Evolutionary conservation across 2,329 filamentous ascomycete genomes (phyloP), one percentile per base, ranked within the genome.

Genomic region (Penicillium sp.): DNA sequence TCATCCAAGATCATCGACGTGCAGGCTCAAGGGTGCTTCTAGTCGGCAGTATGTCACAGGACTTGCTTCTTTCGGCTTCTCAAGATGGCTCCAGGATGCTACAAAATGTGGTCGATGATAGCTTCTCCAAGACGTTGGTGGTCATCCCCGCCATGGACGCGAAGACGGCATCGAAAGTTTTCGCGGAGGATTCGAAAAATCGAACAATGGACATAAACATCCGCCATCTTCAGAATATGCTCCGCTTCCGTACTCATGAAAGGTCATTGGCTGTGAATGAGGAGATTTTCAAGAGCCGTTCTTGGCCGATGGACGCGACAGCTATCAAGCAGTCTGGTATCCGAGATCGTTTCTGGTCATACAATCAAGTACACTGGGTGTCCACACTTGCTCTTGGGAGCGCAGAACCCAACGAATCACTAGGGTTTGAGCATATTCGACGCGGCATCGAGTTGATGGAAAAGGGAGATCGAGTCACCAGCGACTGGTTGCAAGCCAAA

Each of bases 21-120:
- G 76, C 81, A 35, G 90, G 90, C 4, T 79, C 83, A 56, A 80
- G 80, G 50, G 78, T 95, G 44, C 78, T 90, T 47, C 77, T 96
- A 13, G 70, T 97, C 29, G 93, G 90, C n/a, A 89, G 87, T 5
- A 85, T 85, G 13, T 74, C 78, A 12, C 66, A 78, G 43, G 73
- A 79, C 9, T 66, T 74, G 24, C 63, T 67, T 4, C 68, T 71
- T 48, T 62, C 71, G 39, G 46, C 71, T 5, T 72, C 72, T 3
- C 68, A 68, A 52, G 69, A 66, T 35, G 71, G 70, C 32, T 65
- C 78, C n/a, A 67, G 70, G 9, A 59, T 70, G 29, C 62, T 78
- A 27, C 77, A 80, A 49, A 69, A 65, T 43, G 66, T 72, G 8
- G 63, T 66, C 25, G 66, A 74, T 34, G 71, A 74, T 40, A 66